Evolutionary conservation across 2,329 filamentous ascomycete species (phyloP), one percentile per base, ranked within the genome.

Genomic region (Pseudovirgaria hyperparasitica): DNA sequence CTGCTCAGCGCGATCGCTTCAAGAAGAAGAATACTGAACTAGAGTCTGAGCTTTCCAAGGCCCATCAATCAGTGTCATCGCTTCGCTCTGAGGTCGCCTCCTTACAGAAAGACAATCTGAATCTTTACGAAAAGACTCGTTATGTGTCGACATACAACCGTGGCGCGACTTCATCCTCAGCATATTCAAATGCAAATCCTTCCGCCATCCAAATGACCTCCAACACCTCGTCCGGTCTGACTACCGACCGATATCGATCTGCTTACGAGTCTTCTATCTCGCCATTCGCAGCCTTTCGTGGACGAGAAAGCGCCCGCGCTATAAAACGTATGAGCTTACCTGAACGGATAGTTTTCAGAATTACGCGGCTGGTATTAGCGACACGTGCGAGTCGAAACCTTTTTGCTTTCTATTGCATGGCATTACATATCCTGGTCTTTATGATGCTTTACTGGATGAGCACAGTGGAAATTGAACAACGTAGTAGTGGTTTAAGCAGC

Each of bases 251-350:
- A 24, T 98, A 98, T 55, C 73, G 81, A 34, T 78, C 84, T 31
- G 82, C 85, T 8, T 98, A 98, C 58, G 90, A 98, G 58, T 82
- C 81, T 22, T 92, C 90, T 46, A 78, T 98, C 25, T 93, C 85
- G 8, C 90, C 90, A 0, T 98, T 98, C 52, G 86, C 87, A 15
- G 85, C 85, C 3, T 98, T 98, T 60, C 70, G 87, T 23, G 86
- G 87, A n/a, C 72, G 87, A 27, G 92, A 98, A 58, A 86, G 81
- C 19, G 78, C 84, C 5, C 68, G 92, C 25, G 90, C 87, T 2
- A 86, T 93, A 54, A 84, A 85, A 46, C 74, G 86, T 22, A 92
- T 98, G 85, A 87, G 77, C 43, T 60, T 94, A 6, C 85, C 86
- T 0, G 90, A 98, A 55, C 68, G 90, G 20, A 72, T 84, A 25